A percentile compares a stretch with the other conserved stretches of the same genome.
These are phyloP conservation scores for Saitozyma podzolica DNA, from an alignment of 768 basidiomycete genomes.

Conservation along the genomic window DNA sequence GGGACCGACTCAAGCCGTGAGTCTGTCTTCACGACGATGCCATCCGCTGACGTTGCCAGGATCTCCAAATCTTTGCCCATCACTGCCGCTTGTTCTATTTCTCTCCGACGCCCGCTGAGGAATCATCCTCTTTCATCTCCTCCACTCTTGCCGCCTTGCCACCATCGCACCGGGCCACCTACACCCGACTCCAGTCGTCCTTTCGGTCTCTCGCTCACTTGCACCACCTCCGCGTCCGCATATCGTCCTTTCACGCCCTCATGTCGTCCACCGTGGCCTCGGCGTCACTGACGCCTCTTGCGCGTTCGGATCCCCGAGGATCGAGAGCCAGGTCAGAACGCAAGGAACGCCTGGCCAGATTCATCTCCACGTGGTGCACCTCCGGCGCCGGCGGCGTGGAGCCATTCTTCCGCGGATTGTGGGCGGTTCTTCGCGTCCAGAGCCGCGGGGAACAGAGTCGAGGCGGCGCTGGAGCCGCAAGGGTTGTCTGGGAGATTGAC, in stretches of 20 bases:
- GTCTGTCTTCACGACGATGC: background rate
- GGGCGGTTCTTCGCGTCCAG: constrained; percentile 78
- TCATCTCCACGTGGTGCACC: constrained; percentile 79
- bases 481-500: constrained; percentile 87
- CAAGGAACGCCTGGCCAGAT: constrained; percentile 70
- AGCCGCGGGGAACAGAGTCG: constrained; percentile 69
- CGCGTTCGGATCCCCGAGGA: constrained; percentile 67
- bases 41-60: constrained; percentile 16
- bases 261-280: constrained; percentile 75
- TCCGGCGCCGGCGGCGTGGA: constrained; percentile 71
- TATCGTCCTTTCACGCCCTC: constrained; percentile 83
- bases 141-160: constrained; percentile 76
- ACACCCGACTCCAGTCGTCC: constrained; percentile 79
- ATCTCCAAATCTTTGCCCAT: constrained; percentile 39
- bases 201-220: constrained; percentile 82
- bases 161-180: constrained; percentile 80
- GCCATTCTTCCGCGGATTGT: constrained; percentile 76
- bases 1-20: background rate
- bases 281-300: constrained; percentile 72
- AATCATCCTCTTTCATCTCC: constrained; percentile 61
- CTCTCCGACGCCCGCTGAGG: constrained; percentile 28
- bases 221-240: constrained; percentile 70
- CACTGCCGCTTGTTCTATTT: constrained; percentile 44
- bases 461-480: constrained; percentile 72
- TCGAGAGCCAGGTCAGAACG: constrained; percentile 73